phyloP scores from a whole-genome alignment of 768 basidiomycete species.

The Candolleomyces eurysporus region DNA sequence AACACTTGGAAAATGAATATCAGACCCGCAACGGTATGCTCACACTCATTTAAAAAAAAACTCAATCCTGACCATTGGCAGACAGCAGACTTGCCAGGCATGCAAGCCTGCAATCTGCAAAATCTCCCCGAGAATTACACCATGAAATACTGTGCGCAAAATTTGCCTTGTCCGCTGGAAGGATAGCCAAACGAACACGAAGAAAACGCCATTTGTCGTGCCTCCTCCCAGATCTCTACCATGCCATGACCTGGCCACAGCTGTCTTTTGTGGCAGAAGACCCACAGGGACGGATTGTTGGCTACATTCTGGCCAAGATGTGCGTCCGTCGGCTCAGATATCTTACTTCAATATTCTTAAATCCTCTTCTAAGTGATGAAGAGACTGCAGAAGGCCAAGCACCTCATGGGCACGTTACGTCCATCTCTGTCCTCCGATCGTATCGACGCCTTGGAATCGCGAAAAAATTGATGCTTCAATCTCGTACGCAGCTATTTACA shows the following conservation, averaged over 20 bases:
- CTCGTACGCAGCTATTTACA: slow-evolving; percentile 57
- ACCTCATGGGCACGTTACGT: slow-evolving; percentile 93
- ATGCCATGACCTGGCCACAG: slow-evolving; percentile 92
- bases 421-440: slow-evolving; percentile 89
- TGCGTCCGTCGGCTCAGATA: slow-evolving; percentile 32
- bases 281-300: slow-evolving; percentile 85
- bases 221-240: slow-evolving; percentile 66
- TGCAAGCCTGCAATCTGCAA: slow-evolving; percentile 95
- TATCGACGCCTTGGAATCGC: slow-evolving; percentile 91
- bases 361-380: slow-evolving; percentile 54
- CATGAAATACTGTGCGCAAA: slow-evolving; percentile 68
- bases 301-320: slow-evolving; percentile 97
- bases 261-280: slow-evolving; percentile 95
- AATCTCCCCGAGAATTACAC: slow-evolving; percentile 95
- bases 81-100: slow-evolving; percentile 87
- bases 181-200: slow-evolving; percentile 4
- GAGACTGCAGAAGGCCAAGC: slow-evolving; percentile 58
- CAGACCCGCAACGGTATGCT: slow-evolving; percentile 39
- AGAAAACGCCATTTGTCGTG: not conserved
- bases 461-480: slow-evolving; percentile 93
- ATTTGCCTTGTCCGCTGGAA: not conserved
- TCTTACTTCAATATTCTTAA: not conserved
- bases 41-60: slow-evolving; percentile 4
- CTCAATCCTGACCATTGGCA: slow-evolving; percentile 24
- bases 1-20: slow-evolving; percentile 37